phyloP scores from a whole-genome alignment of 2,329 filamentous ascomycete species.

The Ophiostoma angusticollis region DNA sequence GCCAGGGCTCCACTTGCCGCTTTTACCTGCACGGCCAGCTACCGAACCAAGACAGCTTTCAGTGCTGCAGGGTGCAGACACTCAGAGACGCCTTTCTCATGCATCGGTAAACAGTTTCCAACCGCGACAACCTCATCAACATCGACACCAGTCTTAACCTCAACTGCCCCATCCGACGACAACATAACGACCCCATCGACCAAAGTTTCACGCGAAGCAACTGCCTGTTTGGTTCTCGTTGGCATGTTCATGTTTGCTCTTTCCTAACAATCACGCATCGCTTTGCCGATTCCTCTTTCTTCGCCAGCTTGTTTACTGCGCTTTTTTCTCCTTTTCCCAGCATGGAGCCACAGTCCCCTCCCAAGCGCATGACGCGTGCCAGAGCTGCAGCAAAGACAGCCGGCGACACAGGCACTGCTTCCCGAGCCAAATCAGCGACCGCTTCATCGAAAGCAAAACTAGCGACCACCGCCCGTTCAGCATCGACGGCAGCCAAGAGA shows the following conservation, averaged over 20 bases:
- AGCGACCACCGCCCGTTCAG: slow-evolving; percentile 19
- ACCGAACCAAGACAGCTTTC: neutral
- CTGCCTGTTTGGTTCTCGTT: too few relatives aligned
- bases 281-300: neutral
- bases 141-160: neutral
- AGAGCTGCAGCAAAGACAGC: slow-evolving; percentile 30
- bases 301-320: too few relatives aligned
- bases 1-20: neutral
- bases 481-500: slow-evolving; percentile 28
- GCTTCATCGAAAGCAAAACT: slow-evolving; percentile 36
- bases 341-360: slow-evolving; percentile 18
- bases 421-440: slow-evolving; percentile 28
- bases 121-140: neutral
- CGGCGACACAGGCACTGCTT: slow-evolving; percentile 17
- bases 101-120: neutral
- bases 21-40: neutral
- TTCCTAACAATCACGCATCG: neutral
- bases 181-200: neutral
- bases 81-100: too few relatives aligned
- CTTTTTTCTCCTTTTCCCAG: too few relatives aligned
- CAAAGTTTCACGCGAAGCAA: neutral
- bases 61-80: too few relatives aligned
- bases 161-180: too few relatives aligned
- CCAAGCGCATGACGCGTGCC: slow-evolving; percentile 21
- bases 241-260: neutral